Percentiles rank a stretch among this genome's conserved stretches.
Evolutionary conservation across 495 filamentous ascomycete genomes (phyloP).

Genomic region (Hypoxylon rickii): DNA sequence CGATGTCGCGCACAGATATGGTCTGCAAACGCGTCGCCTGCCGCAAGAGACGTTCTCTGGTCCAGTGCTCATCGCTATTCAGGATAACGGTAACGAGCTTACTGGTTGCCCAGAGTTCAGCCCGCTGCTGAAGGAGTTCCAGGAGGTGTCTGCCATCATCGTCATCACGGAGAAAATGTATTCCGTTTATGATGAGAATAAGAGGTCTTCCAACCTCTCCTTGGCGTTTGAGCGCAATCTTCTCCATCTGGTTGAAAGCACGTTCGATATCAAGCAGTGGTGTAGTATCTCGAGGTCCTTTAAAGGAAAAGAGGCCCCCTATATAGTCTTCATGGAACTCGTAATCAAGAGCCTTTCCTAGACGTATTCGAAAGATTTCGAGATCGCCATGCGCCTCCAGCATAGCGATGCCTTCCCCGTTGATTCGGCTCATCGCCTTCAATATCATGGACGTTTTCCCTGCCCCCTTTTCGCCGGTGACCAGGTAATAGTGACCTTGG

Average conservation of each 20-base stretch:
- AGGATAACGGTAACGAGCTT: neutral
- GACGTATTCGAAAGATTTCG: neutral
- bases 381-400: neutral
- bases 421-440: neutral
- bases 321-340: neutral
- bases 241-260: neutral
- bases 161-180: neutral
- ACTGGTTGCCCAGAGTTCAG: neutral
- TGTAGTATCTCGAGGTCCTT: neutral
- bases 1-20: neutral
- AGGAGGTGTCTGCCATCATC: neutral
- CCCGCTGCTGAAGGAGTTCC: neutral
- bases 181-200: neutral
- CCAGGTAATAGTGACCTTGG: neutral
- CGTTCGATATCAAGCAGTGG: neutral
- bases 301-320: neutral
- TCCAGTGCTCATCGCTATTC: neutral
- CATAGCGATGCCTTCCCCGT: neutral
- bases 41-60: neutral
- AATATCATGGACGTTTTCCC: neutral
- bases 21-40: neutral
- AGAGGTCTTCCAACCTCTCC: neutral
- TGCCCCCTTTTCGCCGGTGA: neutral
- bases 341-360: neutral
- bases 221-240: neutral